phyloP scores from a whole-genome alignment of 148 eudicot genomes.

The Chenopodium suecicum region DNA sequence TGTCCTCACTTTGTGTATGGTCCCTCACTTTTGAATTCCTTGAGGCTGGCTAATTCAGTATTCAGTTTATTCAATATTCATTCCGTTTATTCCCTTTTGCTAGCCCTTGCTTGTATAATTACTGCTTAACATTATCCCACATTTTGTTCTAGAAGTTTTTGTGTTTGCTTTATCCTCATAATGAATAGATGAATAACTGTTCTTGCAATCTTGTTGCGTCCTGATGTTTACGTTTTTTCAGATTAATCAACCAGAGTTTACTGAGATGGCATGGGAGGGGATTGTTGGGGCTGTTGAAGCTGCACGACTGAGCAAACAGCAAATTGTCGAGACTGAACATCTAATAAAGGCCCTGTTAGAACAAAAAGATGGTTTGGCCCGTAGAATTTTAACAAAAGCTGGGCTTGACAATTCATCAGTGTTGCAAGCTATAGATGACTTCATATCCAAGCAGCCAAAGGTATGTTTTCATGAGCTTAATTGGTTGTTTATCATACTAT shows the following conservation, averaged over 20 bases:
- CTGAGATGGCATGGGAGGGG: conserved; percentile 99
- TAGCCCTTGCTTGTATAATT: background rate
- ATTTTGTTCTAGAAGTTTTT: conserved; percentile 1
- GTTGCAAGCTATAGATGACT: conserved; percentile 77
- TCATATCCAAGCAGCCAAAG: conserved; percentile 90
- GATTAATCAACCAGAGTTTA: conserved; percentile 75
- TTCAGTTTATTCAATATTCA: background rate
- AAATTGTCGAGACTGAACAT: conserved; percentile 95
- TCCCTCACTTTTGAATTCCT: background rate
- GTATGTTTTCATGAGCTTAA: conserved; percentile 32
- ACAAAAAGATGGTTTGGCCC: conserved; percentile 93
- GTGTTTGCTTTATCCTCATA: background rate
- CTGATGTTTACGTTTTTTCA: conserved; percentile 25
- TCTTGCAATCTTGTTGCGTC: conserved; percentile 12
- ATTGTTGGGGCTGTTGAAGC: conserved; percentile 83
- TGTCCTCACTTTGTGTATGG: background rate
- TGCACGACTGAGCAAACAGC: conserved; percentile 75
- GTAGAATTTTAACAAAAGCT: conserved; percentile 87
- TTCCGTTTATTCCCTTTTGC: background rate
- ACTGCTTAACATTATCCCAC: background rate
- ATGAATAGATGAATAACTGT: background rate
- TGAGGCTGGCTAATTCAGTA: background rate
- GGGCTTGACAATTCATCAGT: conserved; percentile 90
- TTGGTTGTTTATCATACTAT: background rate
- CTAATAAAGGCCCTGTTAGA: conserved; percentile 89